These are phyloP conservation scores for Schwanniomyces sp. DNA, from an alignment of 805 yeast genomes.

Conservation along the genomic window DNA sequence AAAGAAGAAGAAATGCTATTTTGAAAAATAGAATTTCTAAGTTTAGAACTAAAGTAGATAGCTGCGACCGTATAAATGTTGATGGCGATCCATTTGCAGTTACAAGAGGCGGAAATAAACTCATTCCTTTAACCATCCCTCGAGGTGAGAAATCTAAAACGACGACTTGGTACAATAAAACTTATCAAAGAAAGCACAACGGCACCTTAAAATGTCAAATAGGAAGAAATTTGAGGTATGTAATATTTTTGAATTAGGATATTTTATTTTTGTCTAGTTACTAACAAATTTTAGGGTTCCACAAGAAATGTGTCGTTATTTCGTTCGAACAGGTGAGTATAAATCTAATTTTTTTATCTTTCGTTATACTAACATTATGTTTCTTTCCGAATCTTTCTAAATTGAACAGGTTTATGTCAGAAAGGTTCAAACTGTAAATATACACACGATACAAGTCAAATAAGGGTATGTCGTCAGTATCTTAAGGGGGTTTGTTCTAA, in stretches of 20 bases:
- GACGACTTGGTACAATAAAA: conserved; percentile 30
- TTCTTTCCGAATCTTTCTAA: conserved; percentile 21
- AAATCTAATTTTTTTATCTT: not conserved
- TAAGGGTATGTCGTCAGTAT: conserved; percentile 55
- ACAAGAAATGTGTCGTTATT: conserved; percentile 31
- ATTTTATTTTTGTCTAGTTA: not conserved
- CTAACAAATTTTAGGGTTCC: conserved; percentile 7
- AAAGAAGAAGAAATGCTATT: conserved; percentile 9
- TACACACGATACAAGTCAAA: conserved; percentile 49
- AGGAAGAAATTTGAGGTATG: conserved; percentile 14
- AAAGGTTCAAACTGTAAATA: conserved; percentile 53
- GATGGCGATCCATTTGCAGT: conserved; percentile 46
- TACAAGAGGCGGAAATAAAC: conserved; percentile 34
- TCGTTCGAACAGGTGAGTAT: conserved; percentile 38
- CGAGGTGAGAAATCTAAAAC: conserved; percentile 10
- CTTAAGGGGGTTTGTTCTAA: conserved; percentile 49
- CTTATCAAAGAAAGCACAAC: conserved; percentile 20
- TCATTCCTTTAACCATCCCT: conserved; percentile 37
- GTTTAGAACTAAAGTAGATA: conserved; percentile 38
- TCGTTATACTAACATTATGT: conserved; percentile 3
- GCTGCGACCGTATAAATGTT: conserved; percentile 45
- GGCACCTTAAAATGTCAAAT: conserved; percentile 24
- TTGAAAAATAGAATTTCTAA: conserved; percentile 17
- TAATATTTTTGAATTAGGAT: not conserved
- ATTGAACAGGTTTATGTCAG: conserved; percentile 48